Evolutionary conservation across 2,329 filamentous ascomycete species (phyloP).

Genomic region (Trichoderma sp.): DNA sequence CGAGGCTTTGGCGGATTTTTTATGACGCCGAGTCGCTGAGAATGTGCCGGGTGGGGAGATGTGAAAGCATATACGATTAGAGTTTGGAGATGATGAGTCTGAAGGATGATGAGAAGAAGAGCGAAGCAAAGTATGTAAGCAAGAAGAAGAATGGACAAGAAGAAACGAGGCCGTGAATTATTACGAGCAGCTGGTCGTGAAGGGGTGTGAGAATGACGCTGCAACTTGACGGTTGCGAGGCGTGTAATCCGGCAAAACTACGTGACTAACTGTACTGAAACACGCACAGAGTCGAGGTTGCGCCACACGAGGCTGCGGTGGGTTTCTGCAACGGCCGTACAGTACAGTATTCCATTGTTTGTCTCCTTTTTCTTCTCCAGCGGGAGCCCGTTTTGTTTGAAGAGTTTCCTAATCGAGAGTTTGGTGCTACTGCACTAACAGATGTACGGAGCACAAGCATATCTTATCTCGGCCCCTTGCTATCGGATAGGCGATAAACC

Average conservation of each 20-base stretch:
- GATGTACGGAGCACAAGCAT: not conserved
- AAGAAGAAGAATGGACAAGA: not conserved
- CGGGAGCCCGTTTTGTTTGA: not conserved
- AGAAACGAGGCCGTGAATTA: not conserved
- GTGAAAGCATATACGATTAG: not conserved
- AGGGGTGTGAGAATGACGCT: not conserved
- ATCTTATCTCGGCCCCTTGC: not conserved
- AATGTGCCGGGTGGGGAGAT: not conserved
- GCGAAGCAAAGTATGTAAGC: not conserved
- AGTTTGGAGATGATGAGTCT: not conserved
- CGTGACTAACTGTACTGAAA: not conserved
- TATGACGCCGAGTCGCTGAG: not conserved
- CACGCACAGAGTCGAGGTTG: not conserved
- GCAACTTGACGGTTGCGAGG: not conserved
- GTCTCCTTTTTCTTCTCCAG: not conserved
- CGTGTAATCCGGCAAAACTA: not conserved
- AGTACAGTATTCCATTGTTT: too few species aligned
- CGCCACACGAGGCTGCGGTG: slow-evolving; percentile 7
- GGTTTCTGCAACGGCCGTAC: not conserved
- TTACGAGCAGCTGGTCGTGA: not conserved
- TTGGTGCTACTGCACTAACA: not conserved
- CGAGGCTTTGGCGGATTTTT: not conserved
- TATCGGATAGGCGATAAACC: not conserved
- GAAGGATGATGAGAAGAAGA: not conserved
- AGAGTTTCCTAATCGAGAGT: not conserved